A percentile compares a stretch with the other conserved stretches of the same genome.
These are phyloP conservation scores for Picocystis sp. DNA, from an alignment of 163 green algal genomes.

Conservation along the genomic window DNA sequence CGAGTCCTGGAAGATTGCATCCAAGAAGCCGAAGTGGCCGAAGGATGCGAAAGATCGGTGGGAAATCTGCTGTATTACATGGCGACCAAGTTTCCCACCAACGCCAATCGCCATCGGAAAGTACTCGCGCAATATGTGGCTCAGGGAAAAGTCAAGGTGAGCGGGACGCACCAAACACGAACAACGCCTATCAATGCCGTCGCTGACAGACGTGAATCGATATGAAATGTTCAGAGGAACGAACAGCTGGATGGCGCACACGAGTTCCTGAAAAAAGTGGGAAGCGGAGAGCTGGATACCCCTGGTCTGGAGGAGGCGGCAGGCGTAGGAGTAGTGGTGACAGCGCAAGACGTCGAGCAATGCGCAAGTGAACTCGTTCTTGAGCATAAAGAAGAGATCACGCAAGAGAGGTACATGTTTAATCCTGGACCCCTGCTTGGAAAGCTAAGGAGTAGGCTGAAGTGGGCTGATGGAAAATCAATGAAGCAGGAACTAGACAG, in stretches of 20 bases:
- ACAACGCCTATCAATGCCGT: not conserved
- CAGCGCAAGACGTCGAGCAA: conserved; percentile 36
- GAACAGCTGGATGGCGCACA: conserved; percentile 61
- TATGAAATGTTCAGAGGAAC: conserved; percentile 27
- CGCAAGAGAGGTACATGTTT: conserved; percentile 56
- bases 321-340: conserved; percentile 67
- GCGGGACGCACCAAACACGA: not conserved
- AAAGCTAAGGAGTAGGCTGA: conserved; percentile 31
- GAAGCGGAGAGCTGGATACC: conserved; percentile 25
- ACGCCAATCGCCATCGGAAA: conserved; percentile 55
- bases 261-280: conserved; percentile 55
- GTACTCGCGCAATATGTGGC: conserved; percentile 52
- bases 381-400: conserved; percentile 33
- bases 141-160: conserved; percentile 55
- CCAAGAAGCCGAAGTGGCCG: conserved; percentile 39
- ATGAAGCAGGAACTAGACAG: conserved; percentile 40
- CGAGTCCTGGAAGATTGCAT: conserved; percentile 53
- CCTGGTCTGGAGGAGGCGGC: conserved; percentile 39
- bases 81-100: conserved; percentile 44
- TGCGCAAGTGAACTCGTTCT: conserved; percentile 37
- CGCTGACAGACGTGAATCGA: not conserved
- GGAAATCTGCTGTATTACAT: not conserved
- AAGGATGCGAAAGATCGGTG: conserved; percentile 47
- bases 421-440: conserved; percentile 57
- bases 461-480: conserved; percentile 56